Conservation (phyloP, 169 alveolate genomes). For the Plasmodium coatneyi region DNA sequence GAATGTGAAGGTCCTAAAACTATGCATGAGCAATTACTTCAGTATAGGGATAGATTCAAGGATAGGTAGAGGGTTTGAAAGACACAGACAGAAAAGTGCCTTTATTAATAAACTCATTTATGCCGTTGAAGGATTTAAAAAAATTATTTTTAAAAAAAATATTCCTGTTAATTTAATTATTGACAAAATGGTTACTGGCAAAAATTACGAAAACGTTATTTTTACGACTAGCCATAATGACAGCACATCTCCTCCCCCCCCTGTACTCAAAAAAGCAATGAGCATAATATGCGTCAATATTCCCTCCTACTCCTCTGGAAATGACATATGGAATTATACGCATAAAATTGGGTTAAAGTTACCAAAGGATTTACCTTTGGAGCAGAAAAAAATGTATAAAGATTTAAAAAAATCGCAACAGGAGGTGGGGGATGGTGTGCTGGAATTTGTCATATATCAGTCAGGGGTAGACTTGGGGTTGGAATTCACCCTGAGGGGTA, state of each 20-base stretch:
- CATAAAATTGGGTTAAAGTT: conserved; percentile 73
- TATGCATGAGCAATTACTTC: conserved; percentile 92
- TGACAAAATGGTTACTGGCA: conserved; percentile 81
- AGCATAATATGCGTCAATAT: conserved; percentile 81
- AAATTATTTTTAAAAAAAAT: conserved; percentile 78
- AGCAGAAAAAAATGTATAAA: conserved; percentile 7
- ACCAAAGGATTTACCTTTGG: conserved; percentile 34
- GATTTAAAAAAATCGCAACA: conserved; percentile 71
- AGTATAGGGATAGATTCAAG: conserved; percentile 95
- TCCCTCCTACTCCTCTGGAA: conserved; percentile 84
- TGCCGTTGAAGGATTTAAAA: conserved; percentile 87
- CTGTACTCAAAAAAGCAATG: conserved; percentile 76
- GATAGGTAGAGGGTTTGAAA: conserved; percentile 94
- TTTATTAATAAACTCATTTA: conserved; percentile 84
- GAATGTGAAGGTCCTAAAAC: conserved; percentile 22
- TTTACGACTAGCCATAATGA: conserved; percentile 79
- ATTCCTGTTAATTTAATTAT: conserved; percentile 78
- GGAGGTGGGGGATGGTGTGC: conserved; percentile 82
- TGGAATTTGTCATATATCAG: conserved; percentile 77
- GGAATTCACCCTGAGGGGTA: conserved; percentile 76
- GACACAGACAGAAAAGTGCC: conserved; percentile 85
- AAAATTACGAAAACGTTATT: conserved; percentile 67
- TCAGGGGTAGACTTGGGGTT: conserved; percentile 74
- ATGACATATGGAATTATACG: conserved; percentile 76
- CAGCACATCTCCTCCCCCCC: conserved; percentile 18